Base-by-base conservation (phyloP, 2,329 filamentous ascomycete species). In the Chalaropsis ovoidea region DNA sequence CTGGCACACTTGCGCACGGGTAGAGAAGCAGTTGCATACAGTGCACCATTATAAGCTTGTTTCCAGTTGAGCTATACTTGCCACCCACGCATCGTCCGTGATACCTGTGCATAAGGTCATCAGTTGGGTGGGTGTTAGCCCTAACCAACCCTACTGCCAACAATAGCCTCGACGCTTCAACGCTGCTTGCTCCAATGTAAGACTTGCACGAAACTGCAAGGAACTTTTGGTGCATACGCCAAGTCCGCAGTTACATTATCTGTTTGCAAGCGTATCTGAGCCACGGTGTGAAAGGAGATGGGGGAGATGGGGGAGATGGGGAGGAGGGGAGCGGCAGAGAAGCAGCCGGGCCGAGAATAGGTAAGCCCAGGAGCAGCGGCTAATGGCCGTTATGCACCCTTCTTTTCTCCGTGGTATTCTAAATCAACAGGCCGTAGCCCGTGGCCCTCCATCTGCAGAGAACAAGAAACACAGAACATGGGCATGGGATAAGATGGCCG, bases 171-270 rank as follows among this genome's bases (percentile, higher is more conserved):
- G 6, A 31, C 19, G 47, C 47, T 13, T 52, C 6, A 22, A 49
- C 19, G 45, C 8, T 4, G 52, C 7, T 35, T 17, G 17, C 27
- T 35, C 13, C 4, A 10, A 35, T n/a, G 24, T 4, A 15, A 17
- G 49, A 31, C 49, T 31, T 7, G 24, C 27, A 35, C 27, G 17
- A n/a, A 35, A 56, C 52, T 56, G 52, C 52, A 56, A 56, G 52
- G 52, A 56, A 56, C 52, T 39, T 39, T 35, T 56, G 52, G 52
- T 17, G n/a, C 1, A 56, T 35, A 56, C 27, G 27, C 52, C 52
- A 56, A 45, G 43, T 35, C 22, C 8, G 27, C 17, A 8, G 52
- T 56, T 31, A 19, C 52, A 56, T 56, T 56, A 35, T 56, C 17
- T 56, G 17, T 35, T 31, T 17, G 11, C 24, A 17, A 8, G 27